Conservation (phyloP, 163 green algal species). For the Smithsoniella earleae region DNA sequence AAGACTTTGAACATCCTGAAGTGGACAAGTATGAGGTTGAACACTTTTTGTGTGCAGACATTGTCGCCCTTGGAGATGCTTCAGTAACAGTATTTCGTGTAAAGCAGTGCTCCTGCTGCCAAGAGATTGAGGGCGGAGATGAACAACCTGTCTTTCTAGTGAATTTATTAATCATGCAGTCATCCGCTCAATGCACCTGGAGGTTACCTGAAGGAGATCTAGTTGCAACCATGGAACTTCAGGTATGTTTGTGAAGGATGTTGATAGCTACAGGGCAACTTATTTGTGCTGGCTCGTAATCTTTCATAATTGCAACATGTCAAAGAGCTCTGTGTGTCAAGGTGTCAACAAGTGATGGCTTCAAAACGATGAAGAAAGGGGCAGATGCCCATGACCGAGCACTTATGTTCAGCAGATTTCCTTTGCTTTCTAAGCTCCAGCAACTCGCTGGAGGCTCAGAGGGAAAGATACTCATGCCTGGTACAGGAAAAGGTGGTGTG, state of each 20-base stretch:
- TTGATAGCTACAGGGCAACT: neutral
- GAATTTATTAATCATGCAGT: neutral
- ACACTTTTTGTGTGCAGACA: neutral
- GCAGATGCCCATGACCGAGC: slow-evolving; percentile 15
- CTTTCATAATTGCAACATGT: neutral
- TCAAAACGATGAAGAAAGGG: slow-evolving; percentile 28
- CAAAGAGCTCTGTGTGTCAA: neutral
- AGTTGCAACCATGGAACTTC: slow-evolving; percentile 5
- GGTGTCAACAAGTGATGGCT: neutral
- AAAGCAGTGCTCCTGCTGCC: slow-evolving; percentile 17
- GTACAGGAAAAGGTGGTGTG: slow-evolving; percentile 6
- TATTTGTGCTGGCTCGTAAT: neutral
- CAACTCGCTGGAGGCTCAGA: neutral
- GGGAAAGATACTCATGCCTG: slow-evolving; percentile 9
- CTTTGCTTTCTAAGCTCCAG: slow-evolving; percentile 1
- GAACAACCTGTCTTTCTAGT: neutral
- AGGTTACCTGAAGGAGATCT: slow-evolving; percentile 16
- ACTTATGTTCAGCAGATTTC: neutral
- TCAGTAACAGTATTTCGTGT: neutral
- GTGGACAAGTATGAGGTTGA: neutral
- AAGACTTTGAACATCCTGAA: neutral
- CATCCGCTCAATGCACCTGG: neutral
- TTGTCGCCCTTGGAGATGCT: neutral
- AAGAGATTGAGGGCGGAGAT: neutral
- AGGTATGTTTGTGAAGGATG: neutral